Conservation (phyloP, 2,329 filamentous ascomycete genomes). For the Pestalotiopsis sp. region DNA sequence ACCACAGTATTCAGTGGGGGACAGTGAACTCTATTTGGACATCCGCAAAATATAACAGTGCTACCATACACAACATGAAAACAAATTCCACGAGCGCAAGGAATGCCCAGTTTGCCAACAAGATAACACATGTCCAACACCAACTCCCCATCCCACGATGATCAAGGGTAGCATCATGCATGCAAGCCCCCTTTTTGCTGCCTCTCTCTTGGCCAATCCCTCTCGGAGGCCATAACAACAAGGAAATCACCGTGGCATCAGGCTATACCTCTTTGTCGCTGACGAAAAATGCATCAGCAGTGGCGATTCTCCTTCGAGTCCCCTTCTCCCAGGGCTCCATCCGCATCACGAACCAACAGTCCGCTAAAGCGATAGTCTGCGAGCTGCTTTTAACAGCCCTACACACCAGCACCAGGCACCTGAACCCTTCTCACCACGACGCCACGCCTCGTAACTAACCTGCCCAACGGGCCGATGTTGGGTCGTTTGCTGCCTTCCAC, state of each 20-base stretch:
- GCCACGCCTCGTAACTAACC: neutral
- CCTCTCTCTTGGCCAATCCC: neutral
- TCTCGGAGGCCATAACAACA: neutral
- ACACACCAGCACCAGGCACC: neutral
- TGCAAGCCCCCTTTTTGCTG: neutral
- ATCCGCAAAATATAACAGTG: neutral
- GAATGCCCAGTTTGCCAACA: neutral
- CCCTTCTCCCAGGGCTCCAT: neutral
- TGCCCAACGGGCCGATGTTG: neutral
- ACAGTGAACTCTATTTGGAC: conserved; percentile 5
- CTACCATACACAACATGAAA: neutral
- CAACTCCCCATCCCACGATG: neutral
- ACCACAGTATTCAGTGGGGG: neutral
- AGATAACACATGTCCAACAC: neutral
- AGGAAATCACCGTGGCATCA: neutral
- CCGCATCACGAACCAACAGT: neutral
- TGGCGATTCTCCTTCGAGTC: neutral
- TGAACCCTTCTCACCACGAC: neutral
- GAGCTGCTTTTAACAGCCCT: neutral
- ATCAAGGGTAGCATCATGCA: neutral
- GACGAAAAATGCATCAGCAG: neutral
- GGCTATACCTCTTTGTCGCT: neutral
- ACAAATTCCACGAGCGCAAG: neutral
- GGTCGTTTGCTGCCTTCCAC: neutral
- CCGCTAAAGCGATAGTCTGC: neutral